Percentiles rank a stretch among this genome's conserved stretches.
phyloP scores from a whole-genome alignment of 495 filamentous ascomycete species.

The Penicillium silybi region DNA sequence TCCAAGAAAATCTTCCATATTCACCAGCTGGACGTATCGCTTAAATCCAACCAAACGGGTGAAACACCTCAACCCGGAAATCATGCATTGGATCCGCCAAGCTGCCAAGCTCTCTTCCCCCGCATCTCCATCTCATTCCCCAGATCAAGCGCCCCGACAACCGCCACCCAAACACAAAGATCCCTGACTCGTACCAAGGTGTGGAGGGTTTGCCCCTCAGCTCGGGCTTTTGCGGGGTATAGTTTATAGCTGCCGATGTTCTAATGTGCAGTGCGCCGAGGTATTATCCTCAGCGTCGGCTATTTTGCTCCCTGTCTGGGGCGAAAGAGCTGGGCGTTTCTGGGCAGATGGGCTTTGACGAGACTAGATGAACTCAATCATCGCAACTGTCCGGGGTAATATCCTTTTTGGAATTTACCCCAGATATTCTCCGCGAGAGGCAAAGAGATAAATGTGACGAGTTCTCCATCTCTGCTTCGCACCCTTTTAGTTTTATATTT shows the following conservation, averaged over 20 bases:
- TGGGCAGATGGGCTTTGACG: neutral
- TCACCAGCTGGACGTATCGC: neutral
- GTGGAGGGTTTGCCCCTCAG: neutral
- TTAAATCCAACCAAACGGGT: neutral
- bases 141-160: neutral
- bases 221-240: neutral
- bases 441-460: neutral
- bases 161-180: neutral
- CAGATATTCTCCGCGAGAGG: neutral
- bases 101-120: constrained; percentile 1
- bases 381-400: neutral
- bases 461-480: neutral
- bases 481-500: neutral
- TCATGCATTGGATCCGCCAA: neutral
- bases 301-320: neutral
- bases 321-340: neutral
- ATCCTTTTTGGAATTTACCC: neutral
- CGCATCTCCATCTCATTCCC: constrained; percentile 1
- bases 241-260: too few relatives aligned
- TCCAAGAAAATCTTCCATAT: neutral
- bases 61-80: neutral
- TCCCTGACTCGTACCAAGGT: neutral
- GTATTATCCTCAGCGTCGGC: neutral
- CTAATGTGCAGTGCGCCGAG: constrained; percentile 1
- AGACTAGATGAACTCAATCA: neutral